Evolutionary conservation across 169 alveolate species (phyloP), one percentile per base, ranked within the genome.

Genomic region (Cryptosporidium canis): DNA sequence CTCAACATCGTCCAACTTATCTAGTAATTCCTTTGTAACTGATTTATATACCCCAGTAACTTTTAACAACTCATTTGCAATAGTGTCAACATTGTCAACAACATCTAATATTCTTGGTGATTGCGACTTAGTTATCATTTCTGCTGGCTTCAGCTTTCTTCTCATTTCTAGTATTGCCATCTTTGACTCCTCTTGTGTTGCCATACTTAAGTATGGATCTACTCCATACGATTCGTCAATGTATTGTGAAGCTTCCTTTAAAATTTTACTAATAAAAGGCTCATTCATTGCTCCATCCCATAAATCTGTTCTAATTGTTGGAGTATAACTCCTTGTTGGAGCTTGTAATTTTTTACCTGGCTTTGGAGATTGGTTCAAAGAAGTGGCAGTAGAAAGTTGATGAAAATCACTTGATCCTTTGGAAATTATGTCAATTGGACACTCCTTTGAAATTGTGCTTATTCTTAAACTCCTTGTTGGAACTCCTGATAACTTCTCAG

Each of bases 181-280:
- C 33, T 94, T 93, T 5, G 96, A 93, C 67, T 95, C 95, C 24
- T 90, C 95, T 65, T 94, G 93, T n/a, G 96, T 93, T 41, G 83
- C 93, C 14, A 90, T 64, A 53, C 94, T 93, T 35, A 94, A 92
- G 47, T 90, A 85, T 6, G 95, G 92, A 55, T 95, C 98, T 47
- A 95, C 92, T 44, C 97, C 97, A 83, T 95, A 95, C 53, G 94
- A 90, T 56, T 94, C 94, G 55, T 95, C 96, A 93, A 95, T 85
- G 45, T 61, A 66, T 16, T 68, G 68, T 1, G 85, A 72, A 14
- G 71, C 90, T 43, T 51, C 83, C 18, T 64, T 51, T 61, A 65
- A 41, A 16, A 77, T 77, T 63, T 58, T 43, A n/a, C 53, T 65
- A 47, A 83, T 63, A 56, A 31, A 56, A 61, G 87, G 77, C 48